phyloP scores from a whole-genome alignment of 2,329 filamentous ascomycete species.

The Rutstroemia sp. region DNA sequence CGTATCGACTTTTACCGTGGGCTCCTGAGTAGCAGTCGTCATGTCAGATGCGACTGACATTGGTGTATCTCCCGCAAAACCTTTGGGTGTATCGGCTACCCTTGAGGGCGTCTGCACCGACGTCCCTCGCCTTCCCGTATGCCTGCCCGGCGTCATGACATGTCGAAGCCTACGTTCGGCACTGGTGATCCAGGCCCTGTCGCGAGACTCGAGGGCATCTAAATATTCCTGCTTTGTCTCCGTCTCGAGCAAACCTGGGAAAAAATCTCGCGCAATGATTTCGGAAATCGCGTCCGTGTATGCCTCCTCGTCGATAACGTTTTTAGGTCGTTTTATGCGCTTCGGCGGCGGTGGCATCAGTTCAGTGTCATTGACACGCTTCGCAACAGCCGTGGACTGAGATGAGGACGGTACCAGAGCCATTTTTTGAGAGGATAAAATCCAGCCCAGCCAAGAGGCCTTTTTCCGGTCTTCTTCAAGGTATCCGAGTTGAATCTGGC shows the following conservation, averaged over 20 bases:
- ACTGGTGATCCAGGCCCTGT: conserved; percentile 78
- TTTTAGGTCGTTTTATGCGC: conserved; percentile 83
- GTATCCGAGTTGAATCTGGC: too few species aligned
- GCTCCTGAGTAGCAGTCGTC: conserved; percentile 31
- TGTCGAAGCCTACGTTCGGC: conserved; percentile 65
- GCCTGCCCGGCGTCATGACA: conserved; percentile 72
- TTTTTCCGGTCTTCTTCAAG: too few species aligned
- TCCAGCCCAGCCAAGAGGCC: too few species aligned
- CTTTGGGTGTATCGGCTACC: conserved; percentile 51
- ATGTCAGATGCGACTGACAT: conserved; percentile 43
- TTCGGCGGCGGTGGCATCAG: conserved; percentile 91
- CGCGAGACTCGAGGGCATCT: conserved; percentile 79
- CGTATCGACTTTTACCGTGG: conserved; percentile 52
- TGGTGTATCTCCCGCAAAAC: conserved; percentile 69
- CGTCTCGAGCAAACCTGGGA: conserved; percentile 80
- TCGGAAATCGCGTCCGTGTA: conserved; percentile 87
- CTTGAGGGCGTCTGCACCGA: conserved; percentile 27
- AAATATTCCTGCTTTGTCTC: conserved; percentile 89
- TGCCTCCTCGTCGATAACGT: conserved; percentile 85
- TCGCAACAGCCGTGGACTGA: conserved; percentile 52
- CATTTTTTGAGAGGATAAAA: conserved; percentile 3
- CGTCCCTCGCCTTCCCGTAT: conserved; percentile 28
- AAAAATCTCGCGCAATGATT: conserved; percentile 95
- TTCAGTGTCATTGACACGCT: conserved; percentile 54
- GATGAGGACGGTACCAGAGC: conserved; percentile 5